Percentiles rank a stretch among this genome's conserved stretches.
These are phyloP conservation scores for Pythium guiyangense DNA, from an alignment of 352 stramenopile species.

Conservation along the genomic window DNA sequence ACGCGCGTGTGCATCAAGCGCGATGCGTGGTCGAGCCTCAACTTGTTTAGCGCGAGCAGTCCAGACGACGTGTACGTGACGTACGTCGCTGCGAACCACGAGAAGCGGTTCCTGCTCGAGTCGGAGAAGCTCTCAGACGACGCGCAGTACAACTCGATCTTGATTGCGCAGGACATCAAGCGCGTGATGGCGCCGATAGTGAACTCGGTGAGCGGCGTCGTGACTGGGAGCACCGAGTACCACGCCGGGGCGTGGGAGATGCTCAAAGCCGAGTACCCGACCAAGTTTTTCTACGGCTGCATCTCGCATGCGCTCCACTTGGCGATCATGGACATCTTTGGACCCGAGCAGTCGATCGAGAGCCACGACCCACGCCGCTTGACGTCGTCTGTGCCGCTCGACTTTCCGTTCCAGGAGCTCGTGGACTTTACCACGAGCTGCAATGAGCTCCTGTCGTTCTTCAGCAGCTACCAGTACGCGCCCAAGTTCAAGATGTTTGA, in stretches of 20 bases:
- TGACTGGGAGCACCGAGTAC: conserved; percentile 72
- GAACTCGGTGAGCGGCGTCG: conserved; percentile 60
- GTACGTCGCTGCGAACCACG: conserved; percentile 75
- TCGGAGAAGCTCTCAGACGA: conserved; percentile 65
- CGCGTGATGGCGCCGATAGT: conserved; percentile 74
- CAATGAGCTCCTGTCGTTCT: conserved; percentile 74
- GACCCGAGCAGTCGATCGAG: conserved; percentile 59
- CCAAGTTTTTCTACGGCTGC: conserved; percentile 86
- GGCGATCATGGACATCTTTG: conserved; percentile 82
- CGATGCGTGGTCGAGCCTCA: conserved; percentile 76
- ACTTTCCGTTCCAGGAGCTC: conserved; percentile 78
- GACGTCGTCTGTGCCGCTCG: conserved; percentile 59
- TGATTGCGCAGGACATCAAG: conserved; percentile 83
- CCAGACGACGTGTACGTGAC: conserved; percentile 66
- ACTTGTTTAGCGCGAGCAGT: conserved; percentile 71
- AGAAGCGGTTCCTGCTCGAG: conserved; percentile 80
- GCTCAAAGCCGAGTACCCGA: conserved; percentile 79
- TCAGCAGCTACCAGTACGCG: conserved; percentile 76
- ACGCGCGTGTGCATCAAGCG: conserved; percentile 70
- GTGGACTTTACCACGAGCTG: conserved; percentile 72
- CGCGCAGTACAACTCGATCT: conserved; percentile 65
- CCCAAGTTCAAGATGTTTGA: conserved; percentile 78
- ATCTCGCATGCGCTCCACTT: conserved; percentile 78
- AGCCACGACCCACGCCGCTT: conserved; percentile 55
- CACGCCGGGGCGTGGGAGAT: conserved; percentile 77